Percentiles rank a stretch among this genome's conserved stretches.
These are phyloP conservation scores for Calocera viscosa DNA, from an alignment of 768 basidiomycete genomes.

Conservation along the genomic window DNA sequence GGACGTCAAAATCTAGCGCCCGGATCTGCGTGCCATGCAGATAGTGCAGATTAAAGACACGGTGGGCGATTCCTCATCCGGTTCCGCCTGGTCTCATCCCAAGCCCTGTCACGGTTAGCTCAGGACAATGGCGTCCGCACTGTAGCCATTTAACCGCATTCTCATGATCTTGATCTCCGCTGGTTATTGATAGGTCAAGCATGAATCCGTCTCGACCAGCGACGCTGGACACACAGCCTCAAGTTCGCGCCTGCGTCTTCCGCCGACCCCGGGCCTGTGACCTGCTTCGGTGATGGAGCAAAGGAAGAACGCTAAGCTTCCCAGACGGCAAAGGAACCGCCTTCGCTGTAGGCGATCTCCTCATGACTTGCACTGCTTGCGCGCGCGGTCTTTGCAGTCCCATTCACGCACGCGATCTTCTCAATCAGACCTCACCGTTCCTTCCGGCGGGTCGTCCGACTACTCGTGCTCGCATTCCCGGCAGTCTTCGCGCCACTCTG, in stretches of 20 bases:
- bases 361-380: constrained; percentile 58
- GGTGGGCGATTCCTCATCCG: neutral
- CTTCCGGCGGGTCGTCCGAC: neutral
- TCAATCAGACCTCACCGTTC: neutral
- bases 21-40: neutral
- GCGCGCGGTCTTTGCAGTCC: constrained; percentile 40
- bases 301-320: constrained; percentile 31
- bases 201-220: neutral
- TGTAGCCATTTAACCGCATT: too few relatives aligned
- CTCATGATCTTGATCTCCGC: too few relatives aligned
- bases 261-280: neutral
- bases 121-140: too few relatives aligned
- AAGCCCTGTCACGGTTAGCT: too few relatives aligned
- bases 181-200: too few relatives aligned
- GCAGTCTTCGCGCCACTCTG: neutral
- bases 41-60: constrained; percentile 1
- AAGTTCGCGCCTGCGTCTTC: neutral
- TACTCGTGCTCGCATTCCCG: neutral
- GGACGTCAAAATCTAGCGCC: neutral
- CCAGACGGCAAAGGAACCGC: constrained; percentile 79
- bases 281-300: neutral
- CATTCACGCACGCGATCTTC: neutral
- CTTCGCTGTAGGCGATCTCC: constrained; percentile 73
- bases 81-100: constrained; percentile 9
- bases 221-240: neutral